Percentiles rank a stretch among this genome's conserved stretches.
phyloP scores from a whole-genome alignment of 768 basidiomycete genomes.

The Boletus vermiculosoides region DNA sequence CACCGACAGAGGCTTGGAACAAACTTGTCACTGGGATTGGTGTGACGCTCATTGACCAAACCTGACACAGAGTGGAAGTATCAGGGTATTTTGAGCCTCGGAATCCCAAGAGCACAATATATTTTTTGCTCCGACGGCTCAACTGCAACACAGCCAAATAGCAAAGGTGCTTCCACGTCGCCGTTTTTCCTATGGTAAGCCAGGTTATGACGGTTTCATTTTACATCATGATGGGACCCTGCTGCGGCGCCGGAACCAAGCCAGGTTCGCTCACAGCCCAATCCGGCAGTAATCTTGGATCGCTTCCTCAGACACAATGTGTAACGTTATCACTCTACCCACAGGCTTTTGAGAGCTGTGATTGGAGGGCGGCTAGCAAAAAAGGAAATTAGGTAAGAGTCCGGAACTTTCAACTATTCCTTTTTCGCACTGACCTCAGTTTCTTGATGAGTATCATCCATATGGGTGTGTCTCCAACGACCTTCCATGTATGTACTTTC shows the following conservation, averaged over 20 bases:
- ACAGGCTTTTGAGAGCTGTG: background rate
- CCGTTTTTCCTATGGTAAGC: background rate
- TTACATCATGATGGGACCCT: background rate
- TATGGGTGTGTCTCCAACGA: slow-evolving; percentile 4
- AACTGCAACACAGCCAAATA: background rate
- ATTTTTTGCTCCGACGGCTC: background rate
- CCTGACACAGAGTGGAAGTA: background rate
- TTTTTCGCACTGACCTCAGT: background rate
- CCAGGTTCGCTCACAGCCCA: background rate
- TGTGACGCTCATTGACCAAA: background rate
- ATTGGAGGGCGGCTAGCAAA: background rate
- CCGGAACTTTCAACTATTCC: background rate
- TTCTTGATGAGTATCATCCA: slow-evolving; percentile 2
- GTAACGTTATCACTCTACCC: background rate
- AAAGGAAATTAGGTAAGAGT: background rate
- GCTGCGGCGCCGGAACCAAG: slow-evolving; percentile 2
- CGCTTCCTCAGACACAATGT: background rate
- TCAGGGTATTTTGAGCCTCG: background rate
- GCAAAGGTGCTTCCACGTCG: background rate
- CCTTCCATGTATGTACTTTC: slow-evolving; percentile 12
- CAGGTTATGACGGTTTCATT: background rate
- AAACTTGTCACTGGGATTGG: background rate
- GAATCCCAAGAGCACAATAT: background rate
- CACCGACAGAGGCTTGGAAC: slow-evolving; percentile 7
- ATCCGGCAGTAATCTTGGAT: background rate